Evolutionary conservation across 1,139 yeast species (phyloP).

Genomic region (Yamadazyma siamensis): DNA sequence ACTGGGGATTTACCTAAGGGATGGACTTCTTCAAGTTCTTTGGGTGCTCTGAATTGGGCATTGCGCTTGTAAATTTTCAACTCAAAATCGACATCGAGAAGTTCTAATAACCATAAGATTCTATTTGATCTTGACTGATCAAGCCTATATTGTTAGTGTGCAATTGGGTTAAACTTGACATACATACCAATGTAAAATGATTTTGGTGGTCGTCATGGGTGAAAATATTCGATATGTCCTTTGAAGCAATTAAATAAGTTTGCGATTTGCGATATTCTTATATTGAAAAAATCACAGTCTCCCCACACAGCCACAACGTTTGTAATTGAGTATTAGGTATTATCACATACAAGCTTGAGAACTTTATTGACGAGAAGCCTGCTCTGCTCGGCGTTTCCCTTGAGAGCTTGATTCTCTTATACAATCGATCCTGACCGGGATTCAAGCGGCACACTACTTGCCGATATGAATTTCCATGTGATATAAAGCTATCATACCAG

Average conservation of each 20-base stretch:
- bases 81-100: conserved; percentile 32
- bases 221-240: no score
- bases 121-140: conserved; percentile 37
- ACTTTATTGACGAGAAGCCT: no score
- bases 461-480: no score
- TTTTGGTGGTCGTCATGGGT: conserved; percentile 1
- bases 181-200: conserved; percentile 3
- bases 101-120: conserved; percentile 39
- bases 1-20: conserved; percentile 44
- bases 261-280: not conserved
- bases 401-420: no score
- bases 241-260: conserved; percentile 1
- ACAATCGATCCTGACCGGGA: no score
- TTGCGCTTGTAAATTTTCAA: conserved; percentile 29
- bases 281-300: no score
- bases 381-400: no score
- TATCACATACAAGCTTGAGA: no score
- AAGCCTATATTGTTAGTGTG: conserved; percentile 16
- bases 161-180: not conserved
- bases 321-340: no score
- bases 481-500: no score
- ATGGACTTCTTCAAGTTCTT: conserved; percentile 30
- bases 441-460: no score
- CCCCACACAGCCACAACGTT: no score
- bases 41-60: conserved; percentile 31